Base-by-base conservation (phyloP, 257 asterid species). In the Solanum chilense region DNA sequence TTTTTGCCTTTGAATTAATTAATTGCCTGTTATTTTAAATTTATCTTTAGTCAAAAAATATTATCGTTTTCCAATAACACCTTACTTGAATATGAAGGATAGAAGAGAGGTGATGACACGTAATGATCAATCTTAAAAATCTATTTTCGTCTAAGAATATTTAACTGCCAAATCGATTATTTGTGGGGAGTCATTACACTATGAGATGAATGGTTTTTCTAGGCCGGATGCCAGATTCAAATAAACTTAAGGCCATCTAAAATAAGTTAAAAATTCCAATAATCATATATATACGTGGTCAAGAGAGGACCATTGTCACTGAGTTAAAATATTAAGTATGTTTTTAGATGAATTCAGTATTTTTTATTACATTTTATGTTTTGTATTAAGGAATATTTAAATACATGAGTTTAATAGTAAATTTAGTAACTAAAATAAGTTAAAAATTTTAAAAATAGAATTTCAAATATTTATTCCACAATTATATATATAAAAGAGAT, bases 1-100 rank as follows among this genome's bases (percentile, higher is more conserved):
- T 6, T 7, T 12, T 7, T 12, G 0, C 0, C 3, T 68, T 7
- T 13, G 21, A 6, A 13, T 68, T 2, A 13, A 2, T 68, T 25
- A 1, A 62, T 56, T 56, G 1, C 0, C 5, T 60, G 2, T 23
- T 60, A 3, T 60, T 23, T 60, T 60, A 21, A 3, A 14, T 62
- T 62, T 21, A 9, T 7, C 2, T 60, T 9, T 9, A 10, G n/a
- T 1, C 3, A 62, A 62, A 62, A n/a, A 4, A 2, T 7, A 62
- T 9, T 62, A 3, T n/a, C 2, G 16, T 16, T 62, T n/a, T 0
- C 2, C 31, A 62, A 1, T 62, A 16, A 11, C 66, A 68, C 21
- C 27, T 68, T 27, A 27, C 27, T 66, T 15, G 37, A 6, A 66
- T 27, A 31, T 5, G 11, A 68, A 68, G 74, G 11, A 68, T 68